Base-by-base conservation (phyloP, 805 yeast species). In the Ogataea salicorniae region DNA sequence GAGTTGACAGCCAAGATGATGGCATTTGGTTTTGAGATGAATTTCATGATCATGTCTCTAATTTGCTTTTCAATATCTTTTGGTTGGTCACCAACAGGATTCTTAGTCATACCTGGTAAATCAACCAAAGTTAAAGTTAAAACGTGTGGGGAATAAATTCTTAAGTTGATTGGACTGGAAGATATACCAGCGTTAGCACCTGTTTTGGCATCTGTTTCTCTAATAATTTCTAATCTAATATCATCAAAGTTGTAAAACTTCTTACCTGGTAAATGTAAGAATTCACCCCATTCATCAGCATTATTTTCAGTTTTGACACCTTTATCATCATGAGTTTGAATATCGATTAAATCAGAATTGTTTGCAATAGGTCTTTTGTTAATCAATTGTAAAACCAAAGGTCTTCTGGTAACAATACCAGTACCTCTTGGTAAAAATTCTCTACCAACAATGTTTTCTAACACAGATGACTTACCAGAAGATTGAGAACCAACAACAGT, bases 11-110 rank as follows among this genome's bases (percentile, higher is more conserved):
- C 92, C 47, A 94, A 75, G 50, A 94, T 85, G 55, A 94, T 87
- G 51, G 97, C 96, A 61, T 94, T 92, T 48, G 98, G 98, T 61
- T 90, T 90, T 26, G 96, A 84, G 55, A 94, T 91, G 64, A 85
- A 94, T 68, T 90, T 91, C 77, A 94, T 76, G 42, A 94, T 75
- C 89, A 94, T 84, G 54, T 90, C 96, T 62, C 90, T 83, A 61
- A 94, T 94, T 70, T 89, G 97, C 55, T 78, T 81, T 72, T 94
- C 99, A 56, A 94, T 94, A 68, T 94, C 99, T 60, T 87, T 85
- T 46, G 99, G 99, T 70, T 94, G 99, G 70, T 94, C 99, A 43
- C 99, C 99, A 47, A 94, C 97, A 4, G 99, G 99, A 36, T 94
- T 99, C 66, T 94, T 94, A 37, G 99, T 94, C 61, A 94, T 79